Percentiles rank a stretch among this genome's conserved stretches.
Conservation (phyloP, 192 early-diverging fungal genomes). For the Umbelopsis sp. region DNA sequence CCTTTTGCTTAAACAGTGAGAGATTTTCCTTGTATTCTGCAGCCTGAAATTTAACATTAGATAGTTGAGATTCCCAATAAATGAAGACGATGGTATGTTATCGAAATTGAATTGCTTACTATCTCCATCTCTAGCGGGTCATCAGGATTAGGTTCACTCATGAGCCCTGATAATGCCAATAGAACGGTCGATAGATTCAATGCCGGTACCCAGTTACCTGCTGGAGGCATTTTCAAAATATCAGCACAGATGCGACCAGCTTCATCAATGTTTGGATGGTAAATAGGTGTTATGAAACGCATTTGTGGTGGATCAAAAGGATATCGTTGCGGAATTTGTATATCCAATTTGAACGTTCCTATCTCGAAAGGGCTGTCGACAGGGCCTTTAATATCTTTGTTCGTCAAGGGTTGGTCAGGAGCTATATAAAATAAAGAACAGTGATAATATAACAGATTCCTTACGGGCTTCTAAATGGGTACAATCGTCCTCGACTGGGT, state of each 20-base stretch:
- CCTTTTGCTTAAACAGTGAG: constrained; percentile 45
- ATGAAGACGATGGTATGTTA: too few species aligned
- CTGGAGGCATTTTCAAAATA: constrained; percentile 57
- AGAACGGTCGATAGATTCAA: constrained; percentile 64
- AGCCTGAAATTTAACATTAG: constrained; percentile 36
- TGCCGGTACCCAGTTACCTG: constrained; percentile 72
- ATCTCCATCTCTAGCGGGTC: constrained; percentile 77
- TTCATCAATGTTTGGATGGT: constrained; percentile 84
- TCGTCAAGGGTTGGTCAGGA: too few species aligned
- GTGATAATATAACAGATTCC: not conserved
- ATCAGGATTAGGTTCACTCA: constrained; percentile 71
- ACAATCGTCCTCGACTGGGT: constrained; percentile 61
- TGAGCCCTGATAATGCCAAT: constrained; percentile 55
- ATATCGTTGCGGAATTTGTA: constrained; percentile 61
- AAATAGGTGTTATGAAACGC: constrained; percentile 72
- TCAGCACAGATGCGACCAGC: constrained; percentile 75
- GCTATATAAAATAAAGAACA: too few species aligned
- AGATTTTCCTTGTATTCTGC: constrained; percentile 51
- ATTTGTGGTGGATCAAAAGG: constrained; percentile 75
- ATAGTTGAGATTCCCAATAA: too few species aligned
- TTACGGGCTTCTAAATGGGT: constrained; percentile 59
- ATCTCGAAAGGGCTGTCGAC: constrained; percentile 65
- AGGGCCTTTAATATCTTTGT: constrained; percentile 58
- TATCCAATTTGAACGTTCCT: constrained; percentile 65
- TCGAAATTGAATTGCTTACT: constrained; percentile 30